phyloP scores from a whole-genome alignment of 139 green algal species.

The Spirogloea muscicola region DNA sequence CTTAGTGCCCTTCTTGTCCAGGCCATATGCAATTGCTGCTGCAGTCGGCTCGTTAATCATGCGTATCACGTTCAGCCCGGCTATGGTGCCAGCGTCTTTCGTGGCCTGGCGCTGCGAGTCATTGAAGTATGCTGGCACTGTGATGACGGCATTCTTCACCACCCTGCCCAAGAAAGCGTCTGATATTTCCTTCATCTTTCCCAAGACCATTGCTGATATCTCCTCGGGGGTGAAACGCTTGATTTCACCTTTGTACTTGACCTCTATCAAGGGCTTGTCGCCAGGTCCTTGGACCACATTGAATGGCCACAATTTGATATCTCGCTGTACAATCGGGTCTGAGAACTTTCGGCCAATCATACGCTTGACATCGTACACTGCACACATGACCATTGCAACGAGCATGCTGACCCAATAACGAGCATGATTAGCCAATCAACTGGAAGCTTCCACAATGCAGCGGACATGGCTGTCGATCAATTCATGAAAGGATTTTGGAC shows the following conservation, averaged over 20 bases:
- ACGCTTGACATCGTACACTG: slow-evolving; percentile 83
- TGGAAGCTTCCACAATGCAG: no score
- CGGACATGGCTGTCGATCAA: no score
- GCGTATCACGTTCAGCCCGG: slow-evolving; percentile 85
- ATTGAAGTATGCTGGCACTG: slow-evolving; percentile 93
- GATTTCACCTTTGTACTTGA: slow-evolving; percentile 53
- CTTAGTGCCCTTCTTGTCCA: slow-evolving; percentile 80
- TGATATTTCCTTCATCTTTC: slow-evolving; percentile 85
- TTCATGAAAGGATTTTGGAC: neutral
- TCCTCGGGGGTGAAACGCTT: slow-evolving; percentile 87
- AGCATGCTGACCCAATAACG: neutral
- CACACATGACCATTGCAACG: neutral
- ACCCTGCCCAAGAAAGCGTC: slow-evolving; percentile 75
- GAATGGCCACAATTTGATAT: slow-evolving; percentile 92
- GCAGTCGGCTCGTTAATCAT: slow-evolving; percentile 96
- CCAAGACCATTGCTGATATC: slow-evolving; percentile 93
- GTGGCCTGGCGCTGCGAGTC: slow-evolving; percentile 92
- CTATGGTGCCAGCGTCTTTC: slow-evolving; percentile 89
- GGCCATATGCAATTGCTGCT: slow-evolving; percentile 83
- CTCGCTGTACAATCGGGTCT: slow-evolving; percentile 85
- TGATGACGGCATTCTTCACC: slow-evolving; percentile 78
- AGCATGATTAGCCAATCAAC: neutral
- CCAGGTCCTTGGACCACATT: slow-evolving; percentile 79
- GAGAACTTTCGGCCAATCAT: slow-evolving; percentile 86
- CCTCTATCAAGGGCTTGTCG: slow-evolving; percentile 82